Evolutionary conservation across 441 rosid species (phyloP), one percentile per base, ranked within the genome.

Genomic region (Arabidopsis hybrid): DNA sequence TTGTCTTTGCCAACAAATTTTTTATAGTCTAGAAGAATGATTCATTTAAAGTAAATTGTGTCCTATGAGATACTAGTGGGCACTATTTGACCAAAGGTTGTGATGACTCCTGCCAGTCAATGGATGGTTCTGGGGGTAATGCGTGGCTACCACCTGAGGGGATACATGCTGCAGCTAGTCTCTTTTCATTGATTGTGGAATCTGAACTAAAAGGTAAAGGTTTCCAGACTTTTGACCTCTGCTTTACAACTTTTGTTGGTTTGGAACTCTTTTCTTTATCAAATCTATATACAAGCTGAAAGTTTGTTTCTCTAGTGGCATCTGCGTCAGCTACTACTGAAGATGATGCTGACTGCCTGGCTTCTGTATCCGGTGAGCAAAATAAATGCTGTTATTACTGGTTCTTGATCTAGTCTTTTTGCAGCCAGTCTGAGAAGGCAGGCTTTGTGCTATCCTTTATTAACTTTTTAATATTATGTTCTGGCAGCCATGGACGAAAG

Each of bases 401-500:
- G 62, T 42, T 46, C 36, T 49, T 61, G 53, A 65, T 78, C 17
- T 75, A 12, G 70, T 42, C 31, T 73, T 43, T 42, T 32, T 74
- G 18, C 57, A 42, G 60, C 67, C 67, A 42, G 52, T 75, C 63
- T 36, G 60, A 53, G 78, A 65, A 36, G 71, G 46, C 61, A 65
- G 45, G 64, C 32, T 60, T 61, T 56, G 26, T 65, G 58, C 51
- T 49, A 47, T 63, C 64, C 71, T 69, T 55, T 63, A n/a, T 55
- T 76, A 26, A 43, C 75, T 21, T 4, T 46, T 69, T 60, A 8
- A 38, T 50, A 74, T 60, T 26, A 52, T 56, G 35, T 79, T 50
- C 65, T 80, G 82, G 78, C 91, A 95, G 99, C 93, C 50, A 95
- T 95, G 99, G 95, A 95, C 74, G 99, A 93, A 80, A 89, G 99